These are phyloP conservation scores for Yarrowia yakushimensis DNA, from an alignment of 805 yeast species.

Conservation along the genomic window DNA sequence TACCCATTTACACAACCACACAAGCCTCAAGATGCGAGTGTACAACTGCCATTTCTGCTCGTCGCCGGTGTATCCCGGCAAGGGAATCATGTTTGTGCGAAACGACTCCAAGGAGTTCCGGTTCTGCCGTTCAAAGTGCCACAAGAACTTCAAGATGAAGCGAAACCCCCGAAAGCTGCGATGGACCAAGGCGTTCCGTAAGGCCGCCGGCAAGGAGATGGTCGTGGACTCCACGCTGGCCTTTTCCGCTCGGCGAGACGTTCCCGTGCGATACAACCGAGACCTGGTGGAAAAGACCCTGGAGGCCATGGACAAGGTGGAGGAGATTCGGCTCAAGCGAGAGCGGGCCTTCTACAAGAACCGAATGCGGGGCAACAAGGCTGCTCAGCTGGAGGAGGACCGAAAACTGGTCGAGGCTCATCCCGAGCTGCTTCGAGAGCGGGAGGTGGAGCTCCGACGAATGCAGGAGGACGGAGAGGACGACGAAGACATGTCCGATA, in stretches of 20 bases:
- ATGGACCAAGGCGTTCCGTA: conserved; percentile 99
- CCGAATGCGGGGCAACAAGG: conserved; percentile 98
- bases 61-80: conserved; percentile 51
- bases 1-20: not conserved
- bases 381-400: conserved; percentile 77
- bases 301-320: conserved; percentile 93
- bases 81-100: conserved; percentile 96
- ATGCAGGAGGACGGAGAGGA: conserved; percentile 51
- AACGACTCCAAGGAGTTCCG: conserved; percentile 97
- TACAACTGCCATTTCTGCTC: conserved; percentile 84
- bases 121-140: conserved; percentile 97
- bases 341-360: conserved; percentile 98
- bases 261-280: conserved; percentile 96
- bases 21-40: conserved; percentile 37
- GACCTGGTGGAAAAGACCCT: conserved; percentile 91
- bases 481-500: conserved; percentile 41
- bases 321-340: conserved; percentile 92
- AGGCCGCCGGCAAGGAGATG: conserved; percentile 97
- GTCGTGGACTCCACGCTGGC: conserved; percentile 96
- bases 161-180: conserved; percentile 96
- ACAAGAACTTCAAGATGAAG: conserved; percentile 94
- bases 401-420: conserved; percentile 81
- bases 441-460: conserved; percentile 88
- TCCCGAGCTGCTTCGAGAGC: conserved; percentile 85
- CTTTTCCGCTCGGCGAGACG: conserved; percentile 95